Conservation (phyloP, 2,329 filamentous ascomycete genomes). For the Dryadomyces quercus-mongolicae region DNA sequence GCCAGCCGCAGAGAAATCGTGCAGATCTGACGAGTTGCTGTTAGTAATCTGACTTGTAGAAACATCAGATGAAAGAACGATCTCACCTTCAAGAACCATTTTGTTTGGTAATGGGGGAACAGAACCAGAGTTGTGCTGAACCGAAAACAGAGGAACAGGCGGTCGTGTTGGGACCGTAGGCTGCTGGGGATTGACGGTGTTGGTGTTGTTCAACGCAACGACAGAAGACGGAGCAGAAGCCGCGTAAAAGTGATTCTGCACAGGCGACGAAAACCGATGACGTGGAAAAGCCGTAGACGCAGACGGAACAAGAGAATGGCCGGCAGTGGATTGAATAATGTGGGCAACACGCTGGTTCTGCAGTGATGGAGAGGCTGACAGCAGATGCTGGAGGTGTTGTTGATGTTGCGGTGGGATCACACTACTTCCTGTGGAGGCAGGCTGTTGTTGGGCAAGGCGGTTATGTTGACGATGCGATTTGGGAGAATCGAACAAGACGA, state of each 20-base stretch:
- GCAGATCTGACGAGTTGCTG: constrained; percentile 30
- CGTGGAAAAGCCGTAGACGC: constrained; percentile 34
- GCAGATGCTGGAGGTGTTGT: constrained; percentile 27
- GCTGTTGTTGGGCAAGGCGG: constrained; percentile 26
- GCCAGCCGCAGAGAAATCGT: constrained; percentile 34
- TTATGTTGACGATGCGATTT: constrained; percentile 28
- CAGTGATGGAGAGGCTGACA: constrained; percentile 30
- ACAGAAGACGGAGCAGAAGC: constrained; percentile 53
- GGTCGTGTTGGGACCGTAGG: constrained; percentile 41
- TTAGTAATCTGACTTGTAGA: not conserved
- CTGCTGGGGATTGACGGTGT: not conserved
- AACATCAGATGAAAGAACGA: too few species aligned
- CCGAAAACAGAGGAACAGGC: constrained; percentile 58
- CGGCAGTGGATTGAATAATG: constrained; percentile 42
- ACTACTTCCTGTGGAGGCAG: constrained; percentile 23
- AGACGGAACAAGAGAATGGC: constrained; percentile 36
- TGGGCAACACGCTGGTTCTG: constrained; percentile 49
- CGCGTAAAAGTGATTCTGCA: constrained; percentile 52
- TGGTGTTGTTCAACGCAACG: constrained; percentile 36
- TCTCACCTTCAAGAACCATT: constrained; percentile 48
- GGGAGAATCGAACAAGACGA: constrained; percentile 60
- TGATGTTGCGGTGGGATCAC: constrained; percentile 18
- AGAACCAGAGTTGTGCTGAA: constrained; percentile 23
- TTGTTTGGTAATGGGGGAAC: constrained; percentile 17
- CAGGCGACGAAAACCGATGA: constrained; percentile 44